Evolutionary conservation across 2,329 filamentous ascomycete genomes (phyloP).

Genomic region (Cadophora luteo-olivacea): DNA sequence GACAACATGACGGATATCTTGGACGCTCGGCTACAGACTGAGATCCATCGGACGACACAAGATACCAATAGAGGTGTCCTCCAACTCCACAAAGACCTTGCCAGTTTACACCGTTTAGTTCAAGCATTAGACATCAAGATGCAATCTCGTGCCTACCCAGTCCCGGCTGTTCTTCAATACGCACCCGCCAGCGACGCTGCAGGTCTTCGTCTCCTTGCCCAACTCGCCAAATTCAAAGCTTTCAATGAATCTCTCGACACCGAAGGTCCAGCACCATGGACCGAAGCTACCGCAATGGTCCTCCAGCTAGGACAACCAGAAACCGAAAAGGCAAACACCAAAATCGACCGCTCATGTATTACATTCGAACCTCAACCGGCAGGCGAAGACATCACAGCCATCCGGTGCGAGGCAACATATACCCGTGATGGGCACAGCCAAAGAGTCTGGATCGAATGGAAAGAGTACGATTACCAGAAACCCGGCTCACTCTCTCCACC

Average conservation of each 20-base stretch:
- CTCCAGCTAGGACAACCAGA: conserved; percentile 47
- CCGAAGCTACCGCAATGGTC: conserved; percentile 48
- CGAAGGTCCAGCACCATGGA: conserved; percentile 42
- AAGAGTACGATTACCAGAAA: conserved; percentile 51
- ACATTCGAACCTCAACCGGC: neutral
- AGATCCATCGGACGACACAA: conserved; percentile 55
- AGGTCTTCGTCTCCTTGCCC: conserved; percentile 50
- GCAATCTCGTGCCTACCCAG: conserved; percentile 40
- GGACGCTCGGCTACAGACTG: conserved; percentile 54
- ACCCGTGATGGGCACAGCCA: neutral
- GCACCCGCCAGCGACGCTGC: conserved; percentile 47
- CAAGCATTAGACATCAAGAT: conserved; percentile 53
- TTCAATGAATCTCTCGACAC: conserved; percentile 55
- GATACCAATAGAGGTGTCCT: conserved; percentile 56
- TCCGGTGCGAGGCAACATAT: conserved; percentile 20
- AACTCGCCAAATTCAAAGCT: conserved; percentile 57
- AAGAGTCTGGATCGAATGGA: conserved; percentile 57
- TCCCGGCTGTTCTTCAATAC: conserved; percentile 25
- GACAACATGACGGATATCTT: conserved; percentile 57
- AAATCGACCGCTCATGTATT: conserved; percentile 6
- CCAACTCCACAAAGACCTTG: conserved; percentile 54
- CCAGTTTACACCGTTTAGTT: conserved; percentile 54
- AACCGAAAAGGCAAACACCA: conserved; percentile 16
- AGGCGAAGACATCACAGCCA: conserved; percentile 6
- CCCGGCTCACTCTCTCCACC: conserved; percentile 48